Conservation (phyloP, 2,329 filamentous ascomycete species). For the Fusarium graminum region DNA sequence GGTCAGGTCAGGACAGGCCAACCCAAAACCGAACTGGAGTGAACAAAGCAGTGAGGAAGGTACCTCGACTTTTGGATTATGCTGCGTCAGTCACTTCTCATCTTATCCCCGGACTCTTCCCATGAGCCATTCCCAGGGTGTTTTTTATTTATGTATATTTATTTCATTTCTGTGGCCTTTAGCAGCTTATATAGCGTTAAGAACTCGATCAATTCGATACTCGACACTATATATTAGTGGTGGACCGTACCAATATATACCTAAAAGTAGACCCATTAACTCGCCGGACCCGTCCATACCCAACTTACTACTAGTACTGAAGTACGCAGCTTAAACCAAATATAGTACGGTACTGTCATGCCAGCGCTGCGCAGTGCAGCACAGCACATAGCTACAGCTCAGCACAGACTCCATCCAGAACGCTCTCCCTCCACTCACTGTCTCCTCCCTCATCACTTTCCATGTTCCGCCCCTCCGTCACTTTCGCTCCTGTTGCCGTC, state of each 20-base stretch:
- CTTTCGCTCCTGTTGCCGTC: slow-evolving; percentile 28
- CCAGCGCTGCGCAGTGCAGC: slow-evolving; percentile 19
- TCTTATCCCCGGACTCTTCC: slow-evolving; percentile 31
- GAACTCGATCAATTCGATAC: slow-evolving; percentile 5
- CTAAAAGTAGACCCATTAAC: slow-evolving; percentile 3
- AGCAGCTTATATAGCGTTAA: slow-evolving; percentile 6
- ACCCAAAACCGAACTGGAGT: slow-evolving; percentile 41
- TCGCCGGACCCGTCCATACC: slow-evolving; percentile 7
- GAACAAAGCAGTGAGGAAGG: slow-evolving; percentile 40
- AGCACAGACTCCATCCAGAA: slow-evolving; percentile 42
- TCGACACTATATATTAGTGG: background rate
- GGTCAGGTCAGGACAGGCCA: slow-evolving; percentile 30
- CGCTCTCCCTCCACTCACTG: slow-evolving; percentile 35
- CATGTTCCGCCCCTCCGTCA: slow-evolving; percentile 28
- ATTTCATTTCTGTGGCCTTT: slow-evolving; percentile 19
- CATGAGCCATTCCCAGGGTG: background rate
- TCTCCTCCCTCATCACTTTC: slow-evolving; percentile 42
- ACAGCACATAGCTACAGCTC: slow-evolving; percentile 1
- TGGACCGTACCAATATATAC: slow-evolving; percentile 3
- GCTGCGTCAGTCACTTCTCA: slow-evolving; percentile 44
- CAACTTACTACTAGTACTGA: background rate
- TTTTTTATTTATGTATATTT: too few species aligned
- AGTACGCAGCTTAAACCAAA: background rate
- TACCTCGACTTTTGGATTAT: slow-evolving; percentile 40
- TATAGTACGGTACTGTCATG: slow-evolving; percentile 11